A percentile compares a stretch with the other conserved stretches of the same genome.
These are phyloP conservation scores for Alternaria alternata DNA, from an alignment of 2,329 filamentous ascomycete genomes.

Conservation along the genomic window DNA sequence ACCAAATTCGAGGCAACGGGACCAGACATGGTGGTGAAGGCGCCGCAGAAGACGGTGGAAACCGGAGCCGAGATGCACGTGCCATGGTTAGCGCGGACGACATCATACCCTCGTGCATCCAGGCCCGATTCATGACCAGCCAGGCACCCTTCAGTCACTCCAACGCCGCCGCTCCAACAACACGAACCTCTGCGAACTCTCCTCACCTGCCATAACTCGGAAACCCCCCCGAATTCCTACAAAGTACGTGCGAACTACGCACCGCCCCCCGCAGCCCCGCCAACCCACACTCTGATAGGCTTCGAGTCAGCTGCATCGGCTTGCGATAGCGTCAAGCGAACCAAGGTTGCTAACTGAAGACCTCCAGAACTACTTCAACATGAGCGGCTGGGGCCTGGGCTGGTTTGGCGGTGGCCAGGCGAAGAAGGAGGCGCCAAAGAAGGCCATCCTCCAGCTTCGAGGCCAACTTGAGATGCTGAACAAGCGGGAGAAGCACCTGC, in stretches of 20 bases:
- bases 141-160: slow-evolving; percentile 26
- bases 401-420: slow-evolving; percentile 91
- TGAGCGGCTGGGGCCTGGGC: slow-evolving; percentile 62
- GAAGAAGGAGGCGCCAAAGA: slow-evolving; percentile 94
- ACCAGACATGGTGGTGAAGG: slow-evolving; percentile 36
- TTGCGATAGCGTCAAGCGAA: slow-evolving; percentile 6
- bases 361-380: slow-evolving; percentile 22
- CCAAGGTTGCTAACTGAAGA: slow-evolving; percentile 7
- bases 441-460: slow-evolving; percentile 88
- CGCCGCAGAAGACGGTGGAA: slow-evolving; percentile 19
- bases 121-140: slow-evolving; percentile 28
- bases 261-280: slow-evolving; percentile 28
- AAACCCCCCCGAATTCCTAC: slow-evolving; percentile 1
- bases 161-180: slow-evolving; percentile 21
- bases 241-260: slow-evolving; percentile 22
- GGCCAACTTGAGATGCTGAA: slow-evolving; percentile 96
- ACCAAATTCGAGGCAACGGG: slow-evolving; percentile 67
- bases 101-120: slow-evolving; percentile 35
- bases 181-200: slow-evolving; percentile 3
- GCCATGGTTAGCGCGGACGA: slow-evolving; percentile 30
- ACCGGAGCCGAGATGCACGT: slow-evolving; percentile 23
- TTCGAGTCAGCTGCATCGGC: slow-evolving; percentile 3
- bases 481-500: slow-evolving; percentile 91
- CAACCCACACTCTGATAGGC: slow-evolving; percentile 23
- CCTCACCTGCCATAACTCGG: background rate